Percentiles rank a stretch among this genome's conserved stretches.
These are phyloP conservation scores for Cladophialophora immunda DNA, from an alignment of 2,329 filamentous ascomycete species.

Conservation along the genomic window DNA sequence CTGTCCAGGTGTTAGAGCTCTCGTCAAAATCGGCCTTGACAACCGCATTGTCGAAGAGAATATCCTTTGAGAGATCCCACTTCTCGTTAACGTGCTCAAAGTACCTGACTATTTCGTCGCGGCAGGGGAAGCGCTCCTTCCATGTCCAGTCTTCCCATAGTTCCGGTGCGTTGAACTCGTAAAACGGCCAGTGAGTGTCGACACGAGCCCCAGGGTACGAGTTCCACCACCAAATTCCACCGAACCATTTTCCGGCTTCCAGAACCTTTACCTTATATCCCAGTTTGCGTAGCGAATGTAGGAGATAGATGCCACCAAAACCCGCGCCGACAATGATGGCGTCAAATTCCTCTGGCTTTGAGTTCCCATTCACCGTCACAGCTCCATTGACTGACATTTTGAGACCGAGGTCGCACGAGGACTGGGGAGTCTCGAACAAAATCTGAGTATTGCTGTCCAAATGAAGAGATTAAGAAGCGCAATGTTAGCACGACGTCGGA, in stretches of 20 bases:
- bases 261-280: conserved; percentile 60
- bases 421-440: not conserved
- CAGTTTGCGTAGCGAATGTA: conserved; percentile 56
- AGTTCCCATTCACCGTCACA: conserved; percentile 5
- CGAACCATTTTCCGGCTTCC: conserved; percentile 59
- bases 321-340: conserved; percentile 27
- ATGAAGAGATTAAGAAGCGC: not conserved
- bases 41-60: conserved; percentile 45
- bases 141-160: conserved; percentile 47
- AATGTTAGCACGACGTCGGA: not conserved
- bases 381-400: not conserved
- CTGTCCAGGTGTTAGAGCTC: conserved; percentile 50
- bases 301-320: conserved; percentile 57
- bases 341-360: conserved; percentile 3
- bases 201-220: conserved; percentile 50
- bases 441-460: too few relatives aligned
- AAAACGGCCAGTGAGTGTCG: conserved; percentile 52
- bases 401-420: conserved; percentile 2
- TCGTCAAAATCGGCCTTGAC: conserved; percentile 51
- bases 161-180: conserved; percentile 61
- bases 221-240: conserved; percentile 49
- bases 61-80: conserved; percentile 26
- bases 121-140: conserved; percentile 21
- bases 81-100: conserved; percentile 23
- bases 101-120: conserved; percentile 20